These are phyloP conservation scores for Saccharomyces hybrid DNA, from an alignment of 1,139 yeast genomes.

Conservation along the genomic window DNA sequence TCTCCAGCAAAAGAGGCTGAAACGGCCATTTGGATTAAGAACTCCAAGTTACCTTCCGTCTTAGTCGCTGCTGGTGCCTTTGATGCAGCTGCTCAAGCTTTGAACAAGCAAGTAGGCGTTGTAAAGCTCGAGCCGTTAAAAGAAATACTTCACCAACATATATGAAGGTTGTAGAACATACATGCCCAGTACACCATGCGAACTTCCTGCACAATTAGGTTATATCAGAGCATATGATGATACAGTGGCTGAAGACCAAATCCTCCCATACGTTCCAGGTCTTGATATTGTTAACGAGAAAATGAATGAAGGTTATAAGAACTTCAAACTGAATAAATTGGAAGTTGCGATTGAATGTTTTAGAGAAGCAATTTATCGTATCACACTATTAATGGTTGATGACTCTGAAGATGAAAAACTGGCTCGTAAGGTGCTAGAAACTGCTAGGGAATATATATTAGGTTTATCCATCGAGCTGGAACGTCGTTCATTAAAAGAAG, in stretches of 20 bases:
- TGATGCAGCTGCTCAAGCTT: constrained; percentile 88
- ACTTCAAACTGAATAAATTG: constrained; percentile 75
- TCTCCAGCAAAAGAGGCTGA: constrained; percentile 41
- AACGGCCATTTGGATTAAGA: constrained; percentile 74
- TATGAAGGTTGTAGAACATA: constrained; percentile 73
- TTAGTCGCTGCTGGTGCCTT: constrained; percentile 95
- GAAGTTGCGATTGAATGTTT: constrained; percentile 72
- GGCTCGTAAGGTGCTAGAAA: constrained; percentile 60
- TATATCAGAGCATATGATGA: constrained; percentile 64
- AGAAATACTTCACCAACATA: constrained; percentile 72
- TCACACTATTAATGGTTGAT: constrained; percentile 64
- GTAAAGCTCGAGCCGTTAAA: constrained; percentile 81
- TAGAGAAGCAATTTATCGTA: constrained; percentile 70
- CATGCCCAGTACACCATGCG: constrained; percentile 63
- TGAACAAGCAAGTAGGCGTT: constrained; percentile 83
- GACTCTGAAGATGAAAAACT: constrained; percentile 68
- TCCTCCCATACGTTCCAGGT: constrained; percentile 69
- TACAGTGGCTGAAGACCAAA: constrained; percentile 43
- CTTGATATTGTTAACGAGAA: constrained; percentile 56
- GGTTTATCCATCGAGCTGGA: constrained; percentile 85
- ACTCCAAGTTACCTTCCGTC: constrained; percentile 85
- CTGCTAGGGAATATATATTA: constrained; percentile 83
- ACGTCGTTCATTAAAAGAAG: constrained; percentile 70
- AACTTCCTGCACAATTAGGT: constrained; percentile 60
- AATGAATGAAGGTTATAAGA: constrained; percentile 70